Evolutionary conservation across 2,329 filamentous ascomycete species (phyloP), one percentile per base, ranked within the genome.

Genomic region (Sporothrix mexicana): DNA sequence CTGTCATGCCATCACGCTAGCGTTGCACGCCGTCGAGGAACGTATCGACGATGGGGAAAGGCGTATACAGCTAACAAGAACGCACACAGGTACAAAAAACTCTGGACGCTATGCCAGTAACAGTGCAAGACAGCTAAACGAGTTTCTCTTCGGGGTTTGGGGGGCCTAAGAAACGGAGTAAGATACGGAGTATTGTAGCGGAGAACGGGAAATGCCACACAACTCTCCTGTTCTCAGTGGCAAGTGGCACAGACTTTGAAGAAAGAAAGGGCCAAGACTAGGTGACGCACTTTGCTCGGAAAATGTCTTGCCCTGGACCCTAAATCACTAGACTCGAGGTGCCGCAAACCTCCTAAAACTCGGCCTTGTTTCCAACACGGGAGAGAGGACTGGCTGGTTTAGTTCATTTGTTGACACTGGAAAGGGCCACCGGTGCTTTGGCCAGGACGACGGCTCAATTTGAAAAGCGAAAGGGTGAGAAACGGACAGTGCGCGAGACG

Each of bases 1-100:
- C 47, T 55, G 66, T 30, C 47, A 55, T 23, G 41, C 57, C 72
- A 59, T 51, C 45, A 68, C 61, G 62, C 36, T 74, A 74, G 73
- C 67, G 73, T 51, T 17, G 36, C 57, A 68, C 73, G 66, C 73
- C 73, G 70, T 66, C 70, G 55, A 72, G 73, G 73, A 70, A 74
- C 73, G 43, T 62, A 71, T 71, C 67, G 61, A 55, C 55, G 53
- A 68, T 69, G 62, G 49, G 71, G 71, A 67, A 70, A 70, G 20
- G 67, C 45, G 69, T 69, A 43, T 20, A 67, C 47, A 66, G 51
- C 64, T 67, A 70, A 57, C 43, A 47, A 64, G 45, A 41, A 12
- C 41, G n/a, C 15, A 59, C 9, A 17, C 9, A 51, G 13, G 23
- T 41, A 36, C 36, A 4, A 70, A 47, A 20, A n/a, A 17, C 59